phyloP scores from a whole-genome alignment of 2,329 filamentous ascomycete genomes.

The Apiospora rasikravindrae region DNA sequence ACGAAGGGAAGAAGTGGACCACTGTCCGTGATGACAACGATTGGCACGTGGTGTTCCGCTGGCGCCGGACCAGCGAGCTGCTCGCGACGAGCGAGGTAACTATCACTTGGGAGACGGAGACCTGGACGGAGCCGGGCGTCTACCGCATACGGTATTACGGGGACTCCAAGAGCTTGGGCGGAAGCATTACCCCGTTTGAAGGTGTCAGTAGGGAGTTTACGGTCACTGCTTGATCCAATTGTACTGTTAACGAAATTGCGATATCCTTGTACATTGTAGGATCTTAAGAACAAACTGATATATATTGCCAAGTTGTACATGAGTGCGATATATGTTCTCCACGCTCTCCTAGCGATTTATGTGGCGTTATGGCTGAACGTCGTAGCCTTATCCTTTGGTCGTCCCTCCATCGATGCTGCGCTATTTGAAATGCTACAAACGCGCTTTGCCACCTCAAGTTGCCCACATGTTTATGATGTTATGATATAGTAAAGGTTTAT shows the following conservation, averaged over 20 bases:
- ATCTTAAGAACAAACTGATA: too few species aligned
- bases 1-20: slow-evolving; percentile 57
- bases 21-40: slow-evolving; percentile 76
- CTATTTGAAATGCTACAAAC: too few species aligned
- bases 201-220: slow-evolving; percentile 64
- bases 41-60: slow-evolving; percentile 82
- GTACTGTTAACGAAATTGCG: neutral
- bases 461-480: too few species aligned
- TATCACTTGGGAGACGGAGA: slow-evolving; percentile 79
- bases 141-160: slow-evolving; percentile 85
- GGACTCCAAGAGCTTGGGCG: slow-evolving; percentile 71
- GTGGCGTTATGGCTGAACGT: too few species aligned
- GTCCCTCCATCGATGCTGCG: too few species aligned
- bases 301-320: neutral
- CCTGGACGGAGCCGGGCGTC: slow-evolving; percentile 59
- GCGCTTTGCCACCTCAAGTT: too few species aligned
- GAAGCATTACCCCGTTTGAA: slow-evolving; percentile 70
- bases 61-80: slow-evolving; percentile 73
- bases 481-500: too few species aligned
- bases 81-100: slow-evolving; percentile 77
- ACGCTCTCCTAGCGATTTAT: neutral
- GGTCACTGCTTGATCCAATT: slow-evolving; percentile 24
- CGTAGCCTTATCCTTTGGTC: too few species aligned
- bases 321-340: neutral
- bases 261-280: too few species aligned